phyloP scores from a whole-genome alignment of 2,329 filamentous ascomycete genomes.

The Domatiomyces globalis region DNA sequence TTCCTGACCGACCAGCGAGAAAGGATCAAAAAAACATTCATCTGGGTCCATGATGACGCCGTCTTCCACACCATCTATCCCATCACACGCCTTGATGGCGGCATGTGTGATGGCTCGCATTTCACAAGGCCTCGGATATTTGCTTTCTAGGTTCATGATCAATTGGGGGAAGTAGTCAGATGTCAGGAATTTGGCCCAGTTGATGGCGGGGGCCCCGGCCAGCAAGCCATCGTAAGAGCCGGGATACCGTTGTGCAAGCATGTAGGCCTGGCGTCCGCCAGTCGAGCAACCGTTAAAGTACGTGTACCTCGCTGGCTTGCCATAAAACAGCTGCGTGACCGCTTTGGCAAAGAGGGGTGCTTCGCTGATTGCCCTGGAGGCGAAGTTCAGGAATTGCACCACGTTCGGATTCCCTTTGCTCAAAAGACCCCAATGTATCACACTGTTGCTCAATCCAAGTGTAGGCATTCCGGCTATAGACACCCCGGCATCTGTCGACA shows the following conservation, averaged over 20 bases:
- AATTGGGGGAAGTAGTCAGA: conserved; percentile 18
- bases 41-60: conserved; percentile 17
- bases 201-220: conserved; percentile 17
- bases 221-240: conserved; percentile 19
- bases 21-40: conserved; percentile 7
- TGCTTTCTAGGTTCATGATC: conserved; percentile 19
- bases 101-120: conserved; percentile 23
- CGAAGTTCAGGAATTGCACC: conserved; percentile 24
- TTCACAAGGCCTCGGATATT: conserved; percentile 21
- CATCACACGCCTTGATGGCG: conserved; percentile 22
- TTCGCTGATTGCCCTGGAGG: conserved; percentile 22
- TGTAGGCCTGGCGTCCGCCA: conserved; percentile 45
- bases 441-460: neutral
- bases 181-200: conserved; percentile 19
- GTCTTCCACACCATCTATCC: conserved; percentile 18
- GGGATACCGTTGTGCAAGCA: conserved; percentile 25
- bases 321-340: conserved; percentile 6
- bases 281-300: conserved; percentile 48
- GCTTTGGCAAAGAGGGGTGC: conserved; percentile 20
- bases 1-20: neutral
- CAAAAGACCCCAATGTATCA: conserved; percentile 3
- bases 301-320: neutral
- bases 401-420: conserved; percentile 23
- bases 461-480: neutral
- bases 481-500: conserved; percentile 14